Base-by-base conservation (phyloP, 345 rosid species). In the Populus nigra region DNA sequence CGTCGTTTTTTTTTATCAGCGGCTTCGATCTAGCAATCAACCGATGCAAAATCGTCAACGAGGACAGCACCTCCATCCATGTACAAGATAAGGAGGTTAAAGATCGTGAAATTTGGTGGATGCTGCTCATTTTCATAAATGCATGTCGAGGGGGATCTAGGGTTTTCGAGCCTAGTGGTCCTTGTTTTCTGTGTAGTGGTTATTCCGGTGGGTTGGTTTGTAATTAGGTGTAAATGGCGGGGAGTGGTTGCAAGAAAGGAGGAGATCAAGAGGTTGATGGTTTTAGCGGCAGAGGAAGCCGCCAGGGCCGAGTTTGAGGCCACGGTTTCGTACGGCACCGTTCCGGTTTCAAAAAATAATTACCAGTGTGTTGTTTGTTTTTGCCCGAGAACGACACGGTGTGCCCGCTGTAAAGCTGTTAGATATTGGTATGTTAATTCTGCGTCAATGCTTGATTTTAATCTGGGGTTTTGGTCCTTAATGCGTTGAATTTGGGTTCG, bases 281-380 rank as follows among this genome's bases (percentile, higher is more conserved):
- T 88, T 77, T 86, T 91, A 78, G 98, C 97, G 2, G 82, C 98
- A 22, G 91, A 92, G 76, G 99, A 96, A 73, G 90, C 91, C 36
- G 91, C 91, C 31, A 88, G 94, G 85, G 98, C 93, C 8, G 99
- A 96, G 85, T 84, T 73, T 1, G 99, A 94, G 83, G 94, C 93
- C 53, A 86, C 93, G 7, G 63, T 76, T 5, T 84, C 86, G 2
- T 84, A 87, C 85, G 78, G 77, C 50, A 39, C 88, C 41, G 82
- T 76, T 79, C 29, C 91, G 7, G 77, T 82, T 55, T 36, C 85
- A 75, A 62, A 55, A 65, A 81, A 73, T 75, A 68, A 20, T 72
- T 88, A 88, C 79, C 87, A 87, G 36, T 96, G 99, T 49, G 93
- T 88, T 15, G 94, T 92, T 78, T 96, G 99, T 74, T 92, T 74